phyloP scores from a whole-genome alignment of 441 rosid species.

The Pelargonium citronellum region DNA sequence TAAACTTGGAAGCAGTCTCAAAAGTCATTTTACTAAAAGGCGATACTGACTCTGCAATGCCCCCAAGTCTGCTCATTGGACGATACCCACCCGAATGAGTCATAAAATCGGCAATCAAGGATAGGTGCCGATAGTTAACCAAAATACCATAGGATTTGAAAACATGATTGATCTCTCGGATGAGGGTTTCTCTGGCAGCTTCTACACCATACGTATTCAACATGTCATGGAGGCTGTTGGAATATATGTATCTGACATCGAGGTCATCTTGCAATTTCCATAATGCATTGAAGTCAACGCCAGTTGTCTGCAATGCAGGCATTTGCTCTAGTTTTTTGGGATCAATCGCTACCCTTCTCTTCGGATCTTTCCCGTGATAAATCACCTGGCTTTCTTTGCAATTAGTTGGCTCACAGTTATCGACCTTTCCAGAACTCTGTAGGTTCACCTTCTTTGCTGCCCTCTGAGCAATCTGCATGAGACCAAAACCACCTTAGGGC shows the following conservation, averaged over 20 bases:
- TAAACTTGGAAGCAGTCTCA: constrained; percentile 88
- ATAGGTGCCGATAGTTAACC: constrained; percentile 69
- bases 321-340: constrained; percentile 45
- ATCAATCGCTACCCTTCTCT: constrained; percentile 46
- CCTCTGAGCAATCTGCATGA: constrained; percentile 60
- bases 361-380: constrained; percentile 71
- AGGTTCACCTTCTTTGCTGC: constrained; percentile 83
- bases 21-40: constrained; percentile 87
- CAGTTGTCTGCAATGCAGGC: constrained; percentile 69
- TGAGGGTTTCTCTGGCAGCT: constrained; percentile 88
- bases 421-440: constrained; percentile 73
- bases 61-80: constrained; percentile 87
- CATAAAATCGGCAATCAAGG: constrained; percentile 89
- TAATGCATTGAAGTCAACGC: constrained; percentile 64
- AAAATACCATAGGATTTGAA: constrained; percentile 76
- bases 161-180: constrained; percentile 76
- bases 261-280: constrained; percentile 68
- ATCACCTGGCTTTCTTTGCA: constrained; percentile 76
- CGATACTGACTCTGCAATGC: constrained; percentile 72
- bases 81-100: constrained; percentile 83
- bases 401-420: constrained; percentile 40
- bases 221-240: constrained; percentile 73
- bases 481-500: not conserved
- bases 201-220: constrained; percentile 78
- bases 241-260: constrained; percentile 70